These are phyloP conservation scores for Ustilago hordei DNA, from an alignment of 1,284 basidiomycete species.

Conservation along the genomic window DNA sequence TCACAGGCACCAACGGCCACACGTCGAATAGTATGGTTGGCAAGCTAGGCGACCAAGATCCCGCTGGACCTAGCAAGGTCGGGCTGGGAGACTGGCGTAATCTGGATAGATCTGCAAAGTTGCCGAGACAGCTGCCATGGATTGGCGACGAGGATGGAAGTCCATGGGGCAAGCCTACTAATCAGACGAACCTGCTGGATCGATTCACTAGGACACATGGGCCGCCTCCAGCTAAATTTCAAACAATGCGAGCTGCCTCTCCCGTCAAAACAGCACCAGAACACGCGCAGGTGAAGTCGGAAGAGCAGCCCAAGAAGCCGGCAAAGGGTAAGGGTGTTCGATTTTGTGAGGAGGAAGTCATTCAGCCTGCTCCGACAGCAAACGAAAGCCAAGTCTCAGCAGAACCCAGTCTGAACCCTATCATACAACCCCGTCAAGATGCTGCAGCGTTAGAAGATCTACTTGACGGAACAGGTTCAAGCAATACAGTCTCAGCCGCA, in stretches of 20 bases:
- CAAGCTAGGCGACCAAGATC: constrained; percentile 6
- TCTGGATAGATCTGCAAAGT: constrained; percentile 26
- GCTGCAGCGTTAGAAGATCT: neutral
- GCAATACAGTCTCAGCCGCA: neutral
- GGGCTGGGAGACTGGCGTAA: constrained; percentile 38
- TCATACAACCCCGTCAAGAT: neutral
- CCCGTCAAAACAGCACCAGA: neutral
- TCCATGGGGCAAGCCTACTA: constrained; percentile 48
- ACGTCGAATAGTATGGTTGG: constrained; percentile 40
- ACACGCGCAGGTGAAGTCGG: neutral
- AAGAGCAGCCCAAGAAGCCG: neutral
- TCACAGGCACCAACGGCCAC: constrained; percentile 38
- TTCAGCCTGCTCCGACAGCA: constrained; percentile 9
- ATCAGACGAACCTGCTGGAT: constrained; percentile 44
- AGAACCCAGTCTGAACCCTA: neutral
- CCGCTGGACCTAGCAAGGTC: neutral
- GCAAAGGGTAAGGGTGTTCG: constrained; percentile 20
- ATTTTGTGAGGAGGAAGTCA: constrained; percentile 21
- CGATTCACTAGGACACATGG: constrained; percentile 23
- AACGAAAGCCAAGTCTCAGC: neutral
- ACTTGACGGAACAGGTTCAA: neutral
- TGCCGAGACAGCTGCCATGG: constrained; percentile 31
- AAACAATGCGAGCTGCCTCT: neutral
- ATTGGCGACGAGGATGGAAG: constrained; percentile 43
- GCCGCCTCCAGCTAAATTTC: no score